Evolutionary conservation across 208 protist genomes (phyloP).

Genomic region (Wallacemonas collosoma): DNA sequence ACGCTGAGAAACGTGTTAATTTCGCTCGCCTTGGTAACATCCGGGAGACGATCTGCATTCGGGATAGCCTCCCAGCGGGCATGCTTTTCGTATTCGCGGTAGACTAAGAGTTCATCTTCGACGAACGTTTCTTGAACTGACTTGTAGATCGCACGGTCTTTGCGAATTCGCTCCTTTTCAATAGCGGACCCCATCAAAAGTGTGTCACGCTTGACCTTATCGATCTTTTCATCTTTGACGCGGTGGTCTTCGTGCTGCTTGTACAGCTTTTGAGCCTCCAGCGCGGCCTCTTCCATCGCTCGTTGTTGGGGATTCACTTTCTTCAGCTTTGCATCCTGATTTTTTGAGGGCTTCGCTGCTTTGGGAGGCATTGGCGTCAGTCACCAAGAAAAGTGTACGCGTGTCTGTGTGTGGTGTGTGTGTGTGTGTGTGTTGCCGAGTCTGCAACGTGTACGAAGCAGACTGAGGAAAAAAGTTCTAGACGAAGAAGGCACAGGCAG

Average conservation of each 20-base stretch:
- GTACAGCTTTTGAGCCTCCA: constrained; percentile 69
- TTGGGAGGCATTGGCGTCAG: constrained; percentile 41
- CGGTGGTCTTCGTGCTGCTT: constrained; percentile 85
- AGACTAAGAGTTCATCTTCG: constrained; percentile 63
- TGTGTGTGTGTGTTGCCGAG: not conserved
- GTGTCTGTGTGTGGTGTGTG: not conserved
- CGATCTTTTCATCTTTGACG: constrained; percentile 41
- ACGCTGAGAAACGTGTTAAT: constrained; percentile 90
- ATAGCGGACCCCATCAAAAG: constrained; percentile 47
- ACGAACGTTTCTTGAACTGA: constrained; percentile 38
- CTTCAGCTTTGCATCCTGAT: constrained; percentile 55
- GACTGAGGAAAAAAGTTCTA: too few relatives aligned
- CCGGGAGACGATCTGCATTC: constrained; percentile 69
- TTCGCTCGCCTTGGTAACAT: constrained; percentile 76
- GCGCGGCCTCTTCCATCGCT: constrained; percentile 56
- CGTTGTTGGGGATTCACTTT: constrained; percentile 55
- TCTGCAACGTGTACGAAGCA: too few relatives aligned
- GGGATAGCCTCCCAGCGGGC: constrained; percentile 65
- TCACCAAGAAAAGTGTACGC: not conserved
- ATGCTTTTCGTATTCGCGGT: constrained; percentile 83
- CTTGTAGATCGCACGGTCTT: constrained; percentile 48
- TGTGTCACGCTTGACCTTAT: constrained; percentile 58
- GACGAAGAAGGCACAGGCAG: too few relatives aligned
- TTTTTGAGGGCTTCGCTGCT: constrained; percentile 18
- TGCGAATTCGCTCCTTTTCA: constrained; percentile 63